phyloP scores from a whole-genome alignment of 2,329 filamentous ascomycete species.

The Coccinonectria pachysandricola region DNA sequence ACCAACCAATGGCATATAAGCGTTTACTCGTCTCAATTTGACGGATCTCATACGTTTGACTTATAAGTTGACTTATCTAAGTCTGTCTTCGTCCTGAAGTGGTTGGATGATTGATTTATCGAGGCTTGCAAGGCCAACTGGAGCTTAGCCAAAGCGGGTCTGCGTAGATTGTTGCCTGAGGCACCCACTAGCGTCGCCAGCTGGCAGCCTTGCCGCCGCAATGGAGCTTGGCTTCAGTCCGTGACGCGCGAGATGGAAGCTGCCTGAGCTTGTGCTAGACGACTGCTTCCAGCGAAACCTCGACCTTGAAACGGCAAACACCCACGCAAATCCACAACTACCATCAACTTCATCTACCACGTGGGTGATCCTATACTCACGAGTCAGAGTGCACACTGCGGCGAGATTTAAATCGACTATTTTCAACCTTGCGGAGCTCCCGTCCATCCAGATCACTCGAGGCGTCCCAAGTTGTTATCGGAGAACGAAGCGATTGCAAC shows the following conservation, averaged over 20 bases:
- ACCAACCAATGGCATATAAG: no score
- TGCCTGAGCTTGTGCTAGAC: constrained; percentile 28
- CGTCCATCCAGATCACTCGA: constrained; percentile 2
- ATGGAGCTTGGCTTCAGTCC: constrained; percentile 6
- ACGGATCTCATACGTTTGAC: no score
- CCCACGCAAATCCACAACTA: constrained; percentile 11
- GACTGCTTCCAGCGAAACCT: constrained; percentile 5
- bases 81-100: no score
- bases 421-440: no score
- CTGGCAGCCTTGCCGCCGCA: constrained; percentile 17
- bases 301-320: constrained; percentile 8
- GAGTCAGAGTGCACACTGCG: no score
- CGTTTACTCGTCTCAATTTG: no score
- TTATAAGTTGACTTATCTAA: no score
- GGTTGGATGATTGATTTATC: no score
- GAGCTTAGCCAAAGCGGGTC: no score
- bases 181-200: constrained; percentile 4
- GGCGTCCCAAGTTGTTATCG: constrained; percentile 5
- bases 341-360: constrained; percentile 2
- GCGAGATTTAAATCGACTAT: no score
- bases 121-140: no score
- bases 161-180: no score
- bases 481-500: neutral
- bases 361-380: neutral
- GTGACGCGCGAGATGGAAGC: constrained; percentile 34